A percentile compares a stretch with the other conserved stretches of the same genome.
phyloP scores from a whole-genome alignment of 1,139 yeast genomes.

The Debaryomycetaceae sp. region DNA sequence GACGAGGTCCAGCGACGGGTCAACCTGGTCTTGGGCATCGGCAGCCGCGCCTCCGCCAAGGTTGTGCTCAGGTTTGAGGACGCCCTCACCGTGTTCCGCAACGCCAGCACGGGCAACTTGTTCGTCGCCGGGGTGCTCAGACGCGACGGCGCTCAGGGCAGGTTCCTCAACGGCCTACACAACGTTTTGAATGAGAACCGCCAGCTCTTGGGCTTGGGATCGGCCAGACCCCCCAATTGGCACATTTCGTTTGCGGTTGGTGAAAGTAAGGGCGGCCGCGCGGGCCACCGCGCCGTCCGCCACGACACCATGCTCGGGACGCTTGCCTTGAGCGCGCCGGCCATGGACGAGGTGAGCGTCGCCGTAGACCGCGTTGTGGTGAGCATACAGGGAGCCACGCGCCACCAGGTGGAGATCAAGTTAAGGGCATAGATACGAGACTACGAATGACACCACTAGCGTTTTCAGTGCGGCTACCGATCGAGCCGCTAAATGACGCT shows the following conservation, averaged over 20 bases:
- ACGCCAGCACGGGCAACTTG: slow-evolving; percentile 6
- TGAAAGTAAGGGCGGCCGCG: slow-evolving; percentile 8
- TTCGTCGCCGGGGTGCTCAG: slow-evolving; percentile 6
- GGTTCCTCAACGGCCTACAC: slow-evolving; percentile 3
- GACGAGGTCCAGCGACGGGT: neutral
- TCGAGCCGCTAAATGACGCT: neutral
- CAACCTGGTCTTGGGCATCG: neutral
- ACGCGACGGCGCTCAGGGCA: slow-evolving; percentile 6
- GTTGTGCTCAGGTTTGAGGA: slow-evolving; percentile 4
- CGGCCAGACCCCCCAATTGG: slow-evolving; percentile 1
- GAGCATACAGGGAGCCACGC: slow-evolving; percentile 1
- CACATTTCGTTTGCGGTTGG: slow-evolving; percentile 10
- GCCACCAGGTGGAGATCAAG: slow-evolving; percentile 5
- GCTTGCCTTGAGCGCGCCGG: slow-evolving; percentile 1
- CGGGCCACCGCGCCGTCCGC: too few relatives aligned
- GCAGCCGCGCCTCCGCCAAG: neutral
- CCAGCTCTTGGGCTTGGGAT: slow-evolving; percentile 3
- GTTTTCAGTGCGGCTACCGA: neutral
- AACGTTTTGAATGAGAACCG: slow-evolving; percentile 3
- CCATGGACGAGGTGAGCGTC: slow-evolving; percentile 3
- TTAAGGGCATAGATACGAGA: slow-evolving; percentile 3
- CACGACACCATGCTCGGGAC: slow-evolving; percentile 1
- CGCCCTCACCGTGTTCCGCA: slow-evolving; percentile 3
- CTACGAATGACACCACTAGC: too few relatives aligned
- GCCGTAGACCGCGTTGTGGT: slow-evolving; percentile 4